Base-by-base conservation (phyloP, 768 basidiomycete genomes). In the Clitopilus hobsonii region DNA sequence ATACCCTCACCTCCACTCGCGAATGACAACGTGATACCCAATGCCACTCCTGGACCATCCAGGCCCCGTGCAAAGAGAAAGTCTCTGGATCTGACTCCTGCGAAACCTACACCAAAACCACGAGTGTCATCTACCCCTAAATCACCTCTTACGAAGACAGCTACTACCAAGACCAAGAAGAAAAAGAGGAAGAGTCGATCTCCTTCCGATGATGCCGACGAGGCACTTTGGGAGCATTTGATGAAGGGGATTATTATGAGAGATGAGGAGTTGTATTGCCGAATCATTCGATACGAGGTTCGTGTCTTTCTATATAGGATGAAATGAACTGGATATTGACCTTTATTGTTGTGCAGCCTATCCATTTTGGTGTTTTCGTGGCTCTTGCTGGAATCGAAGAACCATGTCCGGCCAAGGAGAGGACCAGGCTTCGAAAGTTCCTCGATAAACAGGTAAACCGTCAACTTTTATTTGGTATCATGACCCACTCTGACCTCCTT, bases 241-340 rank as follows among this genome's bases (percentile, higher is more conserved):
- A 65, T 86, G 58, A 76, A 64, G 62, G 65, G 65, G 0, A 67
- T 67, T 38, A 80, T 87, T 53, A 52, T 74, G 2, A 59, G 67
- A 50, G 75, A 88, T 65, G 65, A 62, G 11, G 68, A 69, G 47
- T 70, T 89, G 5, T 70, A 86, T 63, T 63, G 75, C 29, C 79
- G 81, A 32, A 76, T 89, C 56, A 65, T 89, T 59, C 82, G 85
- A 24, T 86, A 83, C 62, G 85, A 89, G 75, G 86, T 84, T n/a
- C 56, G 23, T 76, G 60, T 27, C 30, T 18, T 18, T 7, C 27
- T 22, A 14, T 25, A n/a, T n/a, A n/a, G 26, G 18, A 23, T 20
- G 29, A 10, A 5, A 25, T 5, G 14, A 22, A 20, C 32, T 41
- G 41, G 32, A 20, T 20, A 38, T 23, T 53, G n/a, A n/a, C 5